phyloP scores from a whole-genome alignment of 495 filamentous ascomycete species.

The Aspergillus asperescens region DNA sequence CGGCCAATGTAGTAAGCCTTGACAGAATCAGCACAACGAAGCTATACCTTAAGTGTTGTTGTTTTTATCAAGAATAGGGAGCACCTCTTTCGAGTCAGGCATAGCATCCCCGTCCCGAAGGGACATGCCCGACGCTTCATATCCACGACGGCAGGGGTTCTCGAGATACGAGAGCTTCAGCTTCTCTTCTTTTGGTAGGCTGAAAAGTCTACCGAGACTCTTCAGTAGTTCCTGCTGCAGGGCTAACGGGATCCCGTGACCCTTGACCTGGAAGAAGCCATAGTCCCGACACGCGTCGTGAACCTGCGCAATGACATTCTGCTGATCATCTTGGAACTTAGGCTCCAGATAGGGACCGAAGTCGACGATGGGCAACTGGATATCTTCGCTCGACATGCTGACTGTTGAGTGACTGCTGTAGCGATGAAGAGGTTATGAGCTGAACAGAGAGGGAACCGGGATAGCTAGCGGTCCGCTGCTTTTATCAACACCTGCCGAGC shows the following conservation, averaged over 20 bases:
- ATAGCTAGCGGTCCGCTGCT: too few species aligned
- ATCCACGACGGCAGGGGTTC: not conserved
- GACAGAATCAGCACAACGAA: not conserved
- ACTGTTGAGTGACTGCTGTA: too few species aligned
- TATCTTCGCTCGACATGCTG: too few species aligned
- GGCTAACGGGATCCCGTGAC: constrained; percentile 63
- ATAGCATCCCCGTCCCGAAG: constrained; percentile 7
- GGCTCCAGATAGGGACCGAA: too few species aligned
- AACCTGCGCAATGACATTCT: constrained; percentile 3
- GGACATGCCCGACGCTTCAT: constrained; percentile 9
- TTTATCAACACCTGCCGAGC: too few species aligned
- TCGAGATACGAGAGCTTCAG: not conserved
- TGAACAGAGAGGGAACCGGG: too few species aligned
- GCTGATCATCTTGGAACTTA: too few species aligned
- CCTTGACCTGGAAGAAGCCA: constrained; percentile 78
- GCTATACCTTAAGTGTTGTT: too few species aligned
- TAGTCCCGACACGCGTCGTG: constrained; percentile 42
- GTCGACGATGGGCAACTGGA: too few species aligned
- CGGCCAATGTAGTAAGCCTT: constrained; percentile 22
- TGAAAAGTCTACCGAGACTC: not conserved
- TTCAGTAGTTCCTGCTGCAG: constrained; percentile 38
- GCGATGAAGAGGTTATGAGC: too few species aligned
- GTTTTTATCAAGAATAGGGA: not conserved
- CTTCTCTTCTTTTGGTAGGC: not conserved
- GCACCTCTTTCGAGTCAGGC: constrained; percentile 16